phyloP scores from a whole-genome alignment of 2,329 filamentous ascomycete genomes.

The Escovopsis sp. region DNA sequence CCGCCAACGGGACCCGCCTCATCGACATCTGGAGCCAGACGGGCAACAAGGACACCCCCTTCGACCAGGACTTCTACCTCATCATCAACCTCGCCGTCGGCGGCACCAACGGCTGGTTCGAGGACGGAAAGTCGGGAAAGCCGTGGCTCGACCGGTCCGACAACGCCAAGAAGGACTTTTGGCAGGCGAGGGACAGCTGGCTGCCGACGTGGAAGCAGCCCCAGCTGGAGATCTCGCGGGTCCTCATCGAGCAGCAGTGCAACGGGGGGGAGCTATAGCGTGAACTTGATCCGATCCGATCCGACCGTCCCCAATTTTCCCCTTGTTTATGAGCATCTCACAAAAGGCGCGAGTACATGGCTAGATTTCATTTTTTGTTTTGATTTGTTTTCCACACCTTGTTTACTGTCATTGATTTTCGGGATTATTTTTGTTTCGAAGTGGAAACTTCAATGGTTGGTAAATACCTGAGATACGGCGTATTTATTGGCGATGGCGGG shows the following conservation, averaged over 20 bases:
- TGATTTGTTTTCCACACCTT: too few species aligned
- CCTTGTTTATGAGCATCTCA: too few species aligned
- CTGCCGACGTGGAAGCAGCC: conserved; percentile 56
- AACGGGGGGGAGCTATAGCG: conserved; percentile 40
- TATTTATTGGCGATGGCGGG: too few species aligned
- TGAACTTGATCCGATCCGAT: too few species aligned
- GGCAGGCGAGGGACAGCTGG: conserved; percentile 52
- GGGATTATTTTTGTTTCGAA: too few species aligned
- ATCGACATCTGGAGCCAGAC: conserved; percentile 49
- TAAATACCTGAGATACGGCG: too few species aligned
- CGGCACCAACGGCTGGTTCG: conserved; percentile 71
- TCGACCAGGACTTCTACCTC: conserved; percentile 63
- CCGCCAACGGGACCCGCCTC: conserved; percentile 51
- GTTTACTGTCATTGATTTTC: too few species aligned
- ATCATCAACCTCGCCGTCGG: conserved; percentile 65
- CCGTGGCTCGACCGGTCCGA: conserved; percentile 61
- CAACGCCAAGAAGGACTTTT: conserved; percentile 63
- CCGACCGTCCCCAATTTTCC: too few species aligned
- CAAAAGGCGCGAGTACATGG: too few species aligned
- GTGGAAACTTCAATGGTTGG: too few species aligned
- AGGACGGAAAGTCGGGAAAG: conserved; percentile 56
- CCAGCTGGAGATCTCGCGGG: conserved; percentile 53
- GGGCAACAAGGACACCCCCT: conserved; percentile 49
- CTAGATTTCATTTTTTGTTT: too few species aligned
- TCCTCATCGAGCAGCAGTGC: conserved; percentile 58